A percentile compares a stretch with the other conserved stretches of the same genome.
These are phyloP conservation scores for Exserohilum turcica DNA, from an alignment of 2,329 filamentous ascomycete genomes.

Conservation along the genomic window DNA sequence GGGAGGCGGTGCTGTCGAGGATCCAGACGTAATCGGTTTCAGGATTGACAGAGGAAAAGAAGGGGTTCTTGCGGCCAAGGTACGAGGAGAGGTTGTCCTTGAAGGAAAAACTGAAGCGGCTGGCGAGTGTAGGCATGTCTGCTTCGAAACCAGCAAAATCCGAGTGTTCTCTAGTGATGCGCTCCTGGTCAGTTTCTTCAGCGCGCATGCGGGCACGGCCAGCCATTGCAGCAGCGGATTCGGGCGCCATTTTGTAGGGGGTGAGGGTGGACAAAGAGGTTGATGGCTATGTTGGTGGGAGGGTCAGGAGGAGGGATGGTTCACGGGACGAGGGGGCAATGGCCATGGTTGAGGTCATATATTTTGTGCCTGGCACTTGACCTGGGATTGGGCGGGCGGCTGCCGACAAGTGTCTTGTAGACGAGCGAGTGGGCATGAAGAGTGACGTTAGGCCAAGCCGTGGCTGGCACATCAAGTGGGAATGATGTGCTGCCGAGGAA, in stretches of 20 bases:
- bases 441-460: conserved; percentile 17
- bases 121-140: conserved; percentile 42
- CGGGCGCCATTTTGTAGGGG: conserved; percentile 35
- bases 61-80: conserved; percentile 48
- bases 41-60: conserved; percentile 56
- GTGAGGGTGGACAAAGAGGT: conserved; percentile 11
- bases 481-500: conserved; percentile 10
- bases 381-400: conserved; percentile 16
- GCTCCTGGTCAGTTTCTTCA: conserved; percentile 43
- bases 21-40: conserved; percentile 81
- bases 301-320: conserved; percentile 43
- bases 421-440: conserved; percentile 19
- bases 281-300: conserved; percentile 28
- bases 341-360: conserved; percentile 25
- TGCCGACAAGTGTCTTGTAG: conserved; percentile 13
- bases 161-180: conserved; percentile 34
- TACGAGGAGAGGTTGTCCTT: conserved; percentile 49
- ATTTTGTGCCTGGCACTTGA: conserved; percentile 22
- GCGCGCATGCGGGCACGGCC: conserved; percentile 36
- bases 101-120: conserved; percentile 43
- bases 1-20: conserved; percentile 85
- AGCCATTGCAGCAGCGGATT: conserved; percentile 35
- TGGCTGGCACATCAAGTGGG: conserved; percentile 3
- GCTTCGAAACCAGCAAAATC: conserved; percentile 44
- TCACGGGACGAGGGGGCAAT: conserved; percentile 36